Evolutionary conservation across 139 green algal species (phyloP), one percentile per base, ranked within the genome.

Genomic region (Deuterostichococcus epilithicus): DNA sequence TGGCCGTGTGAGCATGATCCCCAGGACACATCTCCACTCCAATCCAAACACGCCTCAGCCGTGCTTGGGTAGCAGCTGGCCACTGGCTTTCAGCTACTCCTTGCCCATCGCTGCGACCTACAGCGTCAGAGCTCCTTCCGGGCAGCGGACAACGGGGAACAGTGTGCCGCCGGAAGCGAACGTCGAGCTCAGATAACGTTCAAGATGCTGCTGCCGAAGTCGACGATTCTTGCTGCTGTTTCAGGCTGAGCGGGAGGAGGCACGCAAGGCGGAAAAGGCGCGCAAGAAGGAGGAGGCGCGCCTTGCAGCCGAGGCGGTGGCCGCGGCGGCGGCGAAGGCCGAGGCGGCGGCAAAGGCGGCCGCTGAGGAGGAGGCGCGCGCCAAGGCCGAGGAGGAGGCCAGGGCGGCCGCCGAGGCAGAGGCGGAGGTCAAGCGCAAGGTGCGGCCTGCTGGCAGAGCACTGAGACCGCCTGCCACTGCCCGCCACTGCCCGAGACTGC

Each of bases 161-260:
- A n/a, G n/a, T n/a, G n/a, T n/a, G n/a, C n/a, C n/a, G n/a, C n/a
- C n/a, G n/a, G n/a, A n/a, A n/a, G n/a, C n/a, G n/a, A n/a, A n/a
- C n/a, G n/a, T n/a, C n/a, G n/a, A n/a, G n/a, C n/a, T n/a, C n/a
- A n/a, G n/a, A n/a, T n/a, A n/a, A n/a, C n/a, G n/a, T 23, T 52
- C 42, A 8, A 52, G 42, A 13, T 8, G 8, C 42, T 52, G 10
- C 42, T 52, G 42, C 42, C 10, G 42, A 23, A 13, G 13, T 52
- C 13, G 42, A 52, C 10, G 42, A 13, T 52, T 52, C 42, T 13
- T 13, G 42, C 42, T 52, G 10, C 42, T 52, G 42, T 13, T 63
- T 13, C 52, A 63, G 85, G 88, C 89, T 0, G 92, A 97, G 82
- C 35, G 74, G 66, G 91, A 85, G 73, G 89, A 83, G 58, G 79